Evolutionary conservation across 345 rosid genomes (phyloP).

Genomic region (Viola odorata): DNA sequence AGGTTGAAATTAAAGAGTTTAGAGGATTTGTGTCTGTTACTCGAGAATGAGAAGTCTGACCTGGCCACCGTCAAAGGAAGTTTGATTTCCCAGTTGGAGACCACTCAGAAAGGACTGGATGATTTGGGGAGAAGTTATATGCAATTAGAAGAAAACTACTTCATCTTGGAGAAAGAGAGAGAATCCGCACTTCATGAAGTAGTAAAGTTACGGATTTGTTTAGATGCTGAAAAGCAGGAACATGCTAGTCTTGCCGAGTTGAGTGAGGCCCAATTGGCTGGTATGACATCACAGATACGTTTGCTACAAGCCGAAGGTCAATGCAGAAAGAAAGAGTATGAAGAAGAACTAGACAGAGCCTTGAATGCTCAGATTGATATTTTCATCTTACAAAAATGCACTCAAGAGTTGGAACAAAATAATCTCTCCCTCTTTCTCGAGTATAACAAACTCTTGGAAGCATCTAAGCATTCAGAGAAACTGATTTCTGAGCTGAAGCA

Average conservation of each 20-base stretch:
- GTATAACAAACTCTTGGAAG: constrained; percentile 47
- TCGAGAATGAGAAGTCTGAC: constrained; percentile 58
- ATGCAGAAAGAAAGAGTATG: constrained; percentile 52
- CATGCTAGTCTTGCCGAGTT: constrained; percentile 40
- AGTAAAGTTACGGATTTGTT: constrained; percentile 39
- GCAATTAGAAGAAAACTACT: constrained; percentile 42
- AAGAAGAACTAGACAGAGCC: constrained; percentile 60
- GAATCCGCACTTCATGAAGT: constrained; percentile 46
- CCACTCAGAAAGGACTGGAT: constrained; percentile 41
- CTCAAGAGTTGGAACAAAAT: constrained; percentile 58
- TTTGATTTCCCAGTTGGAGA: constrained; percentile 50
- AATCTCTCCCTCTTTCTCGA: constrained; percentile 47
- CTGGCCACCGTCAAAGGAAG: constrained; percentile 44
- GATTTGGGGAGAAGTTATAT: constrained; percentile 48
- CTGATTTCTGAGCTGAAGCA: constrained; percentile 47
- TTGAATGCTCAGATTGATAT: constrained; percentile 54
- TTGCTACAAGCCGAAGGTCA: constrained; percentile 51
- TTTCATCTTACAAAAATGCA: constrained; percentile 58
- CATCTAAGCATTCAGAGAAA: constrained; percentile 52
- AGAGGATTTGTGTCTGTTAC: constrained; percentile 52
- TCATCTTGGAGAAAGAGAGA: constrained; percentile 51
- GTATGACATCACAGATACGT: constrained; percentile 49
- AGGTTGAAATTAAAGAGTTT: constrained; percentile 48
- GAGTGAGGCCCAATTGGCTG: constrained; percentile 38
- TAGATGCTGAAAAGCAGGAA: constrained; percentile 51